phyloP scores from a whole-genome alignment of 208 protist species.

The Acanthamoeba healyi region DNA sequence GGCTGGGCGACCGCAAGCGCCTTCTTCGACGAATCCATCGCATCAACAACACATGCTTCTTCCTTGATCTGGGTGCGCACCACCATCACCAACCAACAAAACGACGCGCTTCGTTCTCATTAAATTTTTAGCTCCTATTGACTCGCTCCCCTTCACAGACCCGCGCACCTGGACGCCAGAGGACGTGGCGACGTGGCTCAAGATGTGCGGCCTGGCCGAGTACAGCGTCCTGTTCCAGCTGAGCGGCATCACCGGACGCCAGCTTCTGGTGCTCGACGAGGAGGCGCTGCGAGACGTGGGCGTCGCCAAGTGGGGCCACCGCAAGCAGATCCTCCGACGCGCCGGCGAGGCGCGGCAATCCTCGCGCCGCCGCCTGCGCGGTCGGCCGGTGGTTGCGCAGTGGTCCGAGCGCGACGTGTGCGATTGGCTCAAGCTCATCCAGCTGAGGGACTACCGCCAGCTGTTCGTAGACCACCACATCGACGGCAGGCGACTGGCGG shows the following conservation, averaged over 20 bases:
- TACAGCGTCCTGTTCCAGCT: neutral
- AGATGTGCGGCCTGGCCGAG: neutral
- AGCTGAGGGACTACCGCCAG: neutral
- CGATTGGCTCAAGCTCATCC: neutral
- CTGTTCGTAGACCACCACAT: neutral
- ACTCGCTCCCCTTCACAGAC: neutral
- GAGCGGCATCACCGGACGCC: neutral
- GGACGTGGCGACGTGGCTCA: neutral
- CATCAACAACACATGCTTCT: neutral
- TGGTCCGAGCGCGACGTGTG: neutral
- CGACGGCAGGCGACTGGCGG: neutral
- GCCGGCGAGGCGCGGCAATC: neutral
- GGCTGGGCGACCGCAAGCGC: neutral
- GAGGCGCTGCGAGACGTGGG: neutral
- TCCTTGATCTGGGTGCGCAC: neutral
- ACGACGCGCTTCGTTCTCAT: neutral
- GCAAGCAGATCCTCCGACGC: slow-evolving; percentile 4
- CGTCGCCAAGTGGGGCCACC: neutral
- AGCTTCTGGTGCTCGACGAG: neutral
- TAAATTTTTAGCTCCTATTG: neutral
- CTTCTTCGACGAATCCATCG: neutral
- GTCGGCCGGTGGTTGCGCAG: neutral
- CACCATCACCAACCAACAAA: too few relatives aligned
- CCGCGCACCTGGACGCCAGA: neutral
- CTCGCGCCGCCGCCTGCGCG: neutral